Base-by-base conservation (phyloP, 768 basidiomycete genomes). In the Epithele typhae region DNA sequence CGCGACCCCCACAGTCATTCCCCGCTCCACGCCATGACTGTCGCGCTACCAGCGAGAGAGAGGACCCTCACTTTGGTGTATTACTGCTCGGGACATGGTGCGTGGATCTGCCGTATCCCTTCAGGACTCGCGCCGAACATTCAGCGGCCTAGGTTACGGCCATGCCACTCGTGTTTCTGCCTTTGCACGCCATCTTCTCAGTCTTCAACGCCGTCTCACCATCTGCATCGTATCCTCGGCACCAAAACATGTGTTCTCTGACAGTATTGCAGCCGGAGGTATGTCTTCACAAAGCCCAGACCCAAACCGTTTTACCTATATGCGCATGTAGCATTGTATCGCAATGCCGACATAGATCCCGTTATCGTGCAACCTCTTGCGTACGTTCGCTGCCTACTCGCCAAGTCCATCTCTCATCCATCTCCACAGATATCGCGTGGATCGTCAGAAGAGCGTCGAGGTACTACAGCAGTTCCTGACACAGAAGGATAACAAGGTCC, bases 121-220 rank as follows among this genome's bases (percentile, higher is more conserved):
- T 4, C 27, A 11, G 14, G 10, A 21, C 14, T 25, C 17, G 2
- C 11, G 8, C n/a, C 25, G 23, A 12, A 14, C 25, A 15, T 5
- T 25, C 30, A 12, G 11, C 25, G 23, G 23, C 40, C 19, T n/a
- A 85, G 82, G 84, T n/a, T 88, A 84, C 46, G 84, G 87, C n/a
- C 87, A 90, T 59, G 87, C 87, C 8, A 91, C 87, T 3, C 78
- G 87, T 30, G 87, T 89, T 14, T 85, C 85, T 14, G 87, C 87
- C 1, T 79, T 89, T 51, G 72, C 83, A 3, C 64, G 70, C 37
- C 77, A 81, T 53, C 70, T 91, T 15, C 68, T 84, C 18, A 68
- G 64, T 42, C 67, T 81, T 12, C 51, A 63, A 5, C 62, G 65
- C 5, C 64, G 63, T 34, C 79, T 81, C 15, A 66, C 59, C 7